Conservation (phyloP, 176 grass and related monocot species). For the Microstegium vimineum region DNA sequence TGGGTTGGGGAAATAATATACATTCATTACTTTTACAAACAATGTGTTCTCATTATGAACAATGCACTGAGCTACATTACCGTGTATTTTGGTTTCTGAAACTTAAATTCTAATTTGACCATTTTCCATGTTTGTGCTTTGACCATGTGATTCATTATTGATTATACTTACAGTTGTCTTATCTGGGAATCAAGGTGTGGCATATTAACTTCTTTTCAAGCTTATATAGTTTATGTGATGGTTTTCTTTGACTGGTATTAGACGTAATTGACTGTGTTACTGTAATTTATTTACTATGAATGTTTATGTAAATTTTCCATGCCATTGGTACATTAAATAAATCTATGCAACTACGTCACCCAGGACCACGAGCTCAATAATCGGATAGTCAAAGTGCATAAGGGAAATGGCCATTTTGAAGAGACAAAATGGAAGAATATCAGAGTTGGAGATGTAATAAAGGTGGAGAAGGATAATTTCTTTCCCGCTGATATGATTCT, state of each 20-base stretch:
- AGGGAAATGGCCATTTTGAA: conserved; percentile 55
- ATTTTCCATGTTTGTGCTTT: conserved; percentile 1
- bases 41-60: not conserved
- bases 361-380: conserved; percentile 93
- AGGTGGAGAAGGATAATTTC: conserved; percentile 94
- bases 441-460: conserved; percentile 91
- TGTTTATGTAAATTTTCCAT: not conserved
- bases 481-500: conserved; percentile 96
- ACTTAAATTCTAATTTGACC: not conserved
- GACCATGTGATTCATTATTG: conserved; percentile 5
- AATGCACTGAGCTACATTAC: not conserved
- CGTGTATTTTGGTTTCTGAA: not conserved
- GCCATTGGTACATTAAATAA: conserved; percentile 24
- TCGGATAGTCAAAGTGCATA: conserved; percentile 76
- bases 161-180: not conserved
- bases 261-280: not conserved
- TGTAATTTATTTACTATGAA: not conserved
- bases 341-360: conserved; percentile 26
- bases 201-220: not conserved
- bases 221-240: not conserved
- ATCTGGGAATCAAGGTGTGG: not conserved
- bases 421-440: conserved; percentile 72
- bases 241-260: not conserved
- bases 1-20: not conserved
- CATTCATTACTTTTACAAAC: not conserved